These are phyloP conservation scores for Camelina laxa DNA, from an alignment of 345 rosid species.

Conservation along the genomic window DNA sequence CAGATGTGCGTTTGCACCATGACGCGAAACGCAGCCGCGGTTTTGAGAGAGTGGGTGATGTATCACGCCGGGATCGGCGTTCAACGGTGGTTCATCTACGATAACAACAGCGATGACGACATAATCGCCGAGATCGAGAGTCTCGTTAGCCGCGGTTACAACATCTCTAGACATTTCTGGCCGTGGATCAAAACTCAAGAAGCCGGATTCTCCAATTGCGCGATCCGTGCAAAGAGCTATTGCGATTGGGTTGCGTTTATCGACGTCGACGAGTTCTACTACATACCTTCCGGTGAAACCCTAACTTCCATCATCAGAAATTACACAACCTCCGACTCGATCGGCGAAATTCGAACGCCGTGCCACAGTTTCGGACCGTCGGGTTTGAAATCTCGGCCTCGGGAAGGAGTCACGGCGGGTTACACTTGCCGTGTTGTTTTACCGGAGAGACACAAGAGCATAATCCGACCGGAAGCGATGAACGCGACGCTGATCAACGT, in stretches of 20 bases:
- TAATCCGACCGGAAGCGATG: slow-evolving; percentile 74
- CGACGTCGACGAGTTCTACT: slow-evolving; percentile 78
- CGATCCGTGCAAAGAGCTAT: slow-evolving; percentile 57
- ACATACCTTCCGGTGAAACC: slow-evolving; percentile 51
- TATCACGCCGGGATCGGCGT: slow-evolving; percentile 78
- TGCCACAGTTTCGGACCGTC: slow-evolving; percentile 88
- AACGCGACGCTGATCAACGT: slow-evolving; percentile 73
- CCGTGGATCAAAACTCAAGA: slow-evolving; percentile 96
- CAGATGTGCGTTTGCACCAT: slow-evolving; percentile 80
- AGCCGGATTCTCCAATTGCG: slow-evolving; percentile 87
- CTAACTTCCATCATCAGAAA: slow-evolving; percentile 49
- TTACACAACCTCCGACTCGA: slow-evolving; percentile 23
- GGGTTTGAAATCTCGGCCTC: slow-evolving; percentile 51
- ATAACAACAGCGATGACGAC: slow-evolving; percentile 86
- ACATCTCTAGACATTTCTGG: slow-evolving; percentile 67
- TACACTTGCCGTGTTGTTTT: slow-evolving; percentile 66
- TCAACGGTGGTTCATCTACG: slow-evolving; percentile 77
- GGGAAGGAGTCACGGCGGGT: slow-evolving; percentile 61
- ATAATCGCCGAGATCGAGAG: slow-evolving; percentile 47
- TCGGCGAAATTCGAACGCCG: slow-evolving; percentile 62
- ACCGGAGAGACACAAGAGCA: slow-evolving; percentile 92
- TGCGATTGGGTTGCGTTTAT: slow-evolving; percentile 91
- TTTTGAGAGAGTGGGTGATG: slow-evolving; percentile 80
- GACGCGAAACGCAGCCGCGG: slow-evolving; percentile 73
- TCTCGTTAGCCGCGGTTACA: slow-evolving; percentile 43